Evolutionary conservation across 345 rosid species (phyloP).

Genomic region (Aquilaria malaccensis): DNA sequence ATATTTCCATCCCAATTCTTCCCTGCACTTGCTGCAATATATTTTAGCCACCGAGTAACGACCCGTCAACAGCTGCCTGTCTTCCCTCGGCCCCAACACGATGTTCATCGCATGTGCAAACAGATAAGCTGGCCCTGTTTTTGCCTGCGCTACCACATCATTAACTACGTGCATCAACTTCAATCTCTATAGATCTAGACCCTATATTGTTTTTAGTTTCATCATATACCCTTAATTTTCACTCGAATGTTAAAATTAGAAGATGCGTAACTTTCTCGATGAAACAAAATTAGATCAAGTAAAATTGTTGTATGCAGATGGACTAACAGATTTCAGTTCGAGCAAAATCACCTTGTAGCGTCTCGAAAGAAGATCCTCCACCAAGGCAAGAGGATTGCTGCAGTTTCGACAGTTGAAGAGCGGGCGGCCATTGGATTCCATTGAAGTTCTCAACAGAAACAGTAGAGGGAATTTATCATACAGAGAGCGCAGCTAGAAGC

Average conservation of each 20-base stretch:
- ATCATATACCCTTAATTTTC: too few relatives aligned
- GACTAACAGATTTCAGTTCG: neutral
- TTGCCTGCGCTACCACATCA: slow-evolving; percentile 14
- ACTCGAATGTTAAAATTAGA: too few relatives aligned
- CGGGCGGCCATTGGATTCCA: slow-evolving; percentile 7
- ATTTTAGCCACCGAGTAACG: slow-evolving; percentile 21
- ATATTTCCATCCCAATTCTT: slow-evolving; percentile 37
- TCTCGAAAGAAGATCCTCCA: slow-evolving; percentile 22
- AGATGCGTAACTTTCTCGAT: too few relatives aligned
- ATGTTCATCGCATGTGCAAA: slow-evolving; percentile 34
- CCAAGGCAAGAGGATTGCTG: slow-evolving; percentile 27
- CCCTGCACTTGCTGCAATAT: slow-evolving; percentile 28
- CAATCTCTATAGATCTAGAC: too few relatives aligned
- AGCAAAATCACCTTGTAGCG: slow-evolving; percentile 12
- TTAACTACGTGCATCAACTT: too few relatives aligned
- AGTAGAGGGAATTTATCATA: neutral
- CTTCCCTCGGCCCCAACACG: slow-evolving; percentile 29
- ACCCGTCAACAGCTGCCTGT: slow-evolving; percentile 25
- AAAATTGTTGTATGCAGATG: neutral
- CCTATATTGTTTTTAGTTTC: too few relatives aligned
- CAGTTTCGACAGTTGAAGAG: slow-evolving; percentile 32
- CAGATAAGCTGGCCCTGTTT: slow-evolving; percentile 34
- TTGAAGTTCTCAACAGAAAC: neutral
- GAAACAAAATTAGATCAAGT: neutral
- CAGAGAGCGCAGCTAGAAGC: too few relatives aligned